Conservation (phyloP, 2,329 filamentous ascomycete species). For the Pseudocercospora pini-densiflorae region DNA sequence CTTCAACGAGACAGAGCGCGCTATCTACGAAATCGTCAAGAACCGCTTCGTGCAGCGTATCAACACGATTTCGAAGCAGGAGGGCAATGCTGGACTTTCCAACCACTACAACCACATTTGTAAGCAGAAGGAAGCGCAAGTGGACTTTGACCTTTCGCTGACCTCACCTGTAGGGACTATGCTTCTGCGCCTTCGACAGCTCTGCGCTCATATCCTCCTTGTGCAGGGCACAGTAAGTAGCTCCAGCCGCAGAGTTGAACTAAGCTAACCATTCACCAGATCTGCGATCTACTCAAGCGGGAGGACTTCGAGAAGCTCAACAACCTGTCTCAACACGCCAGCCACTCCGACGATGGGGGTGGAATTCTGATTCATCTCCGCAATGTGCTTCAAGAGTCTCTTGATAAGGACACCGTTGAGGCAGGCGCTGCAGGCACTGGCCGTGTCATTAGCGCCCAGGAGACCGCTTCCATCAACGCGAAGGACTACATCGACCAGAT, state of each 20-base stretch:
- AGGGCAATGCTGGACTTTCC: slow-evolving; percentile 30
- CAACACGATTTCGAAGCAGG: slow-evolving; percentile 39
- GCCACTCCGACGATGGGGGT: slow-evolving; percentile 22
- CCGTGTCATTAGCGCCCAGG: slow-evolving; percentile 24
- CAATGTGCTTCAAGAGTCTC: slow-evolving; percentile 23
- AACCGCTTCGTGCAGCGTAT: slow-evolving; percentile 49
- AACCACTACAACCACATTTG: slow-evolving; percentile 48
- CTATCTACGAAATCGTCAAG: slow-evolving; percentile 59
- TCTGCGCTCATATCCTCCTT: slow-evolving; percentile 55
- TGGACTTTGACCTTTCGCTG: not conserved
- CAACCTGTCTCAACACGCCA: slow-evolving; percentile 16
- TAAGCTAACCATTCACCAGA: slow-evolving; percentile 9
- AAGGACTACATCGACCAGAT: slow-evolving; percentile 13
- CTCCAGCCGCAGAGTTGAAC: not conserved
- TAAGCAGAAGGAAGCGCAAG: not conserved
- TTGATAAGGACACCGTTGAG: slow-evolving; percentile 22
- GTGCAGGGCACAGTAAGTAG: slow-evolving; percentile 45
- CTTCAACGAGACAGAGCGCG: slow-evolving; percentile 58
- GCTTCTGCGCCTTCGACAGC: slow-evolving; percentile 57
- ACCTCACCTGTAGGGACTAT: slow-evolving; percentile 40
- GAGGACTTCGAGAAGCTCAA: slow-evolving; percentile 52
- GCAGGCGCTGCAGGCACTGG: slow-evolving; percentile 24
- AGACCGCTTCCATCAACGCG: slow-evolving; percentile 24
- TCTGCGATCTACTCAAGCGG: slow-evolving; percentile 51
- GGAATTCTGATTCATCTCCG: slow-evolving; percentile 29